phyloP scores from a whole-genome alignment of 139 green algal genomes.

The Chlamydomonas sphaeroides region DNA sequence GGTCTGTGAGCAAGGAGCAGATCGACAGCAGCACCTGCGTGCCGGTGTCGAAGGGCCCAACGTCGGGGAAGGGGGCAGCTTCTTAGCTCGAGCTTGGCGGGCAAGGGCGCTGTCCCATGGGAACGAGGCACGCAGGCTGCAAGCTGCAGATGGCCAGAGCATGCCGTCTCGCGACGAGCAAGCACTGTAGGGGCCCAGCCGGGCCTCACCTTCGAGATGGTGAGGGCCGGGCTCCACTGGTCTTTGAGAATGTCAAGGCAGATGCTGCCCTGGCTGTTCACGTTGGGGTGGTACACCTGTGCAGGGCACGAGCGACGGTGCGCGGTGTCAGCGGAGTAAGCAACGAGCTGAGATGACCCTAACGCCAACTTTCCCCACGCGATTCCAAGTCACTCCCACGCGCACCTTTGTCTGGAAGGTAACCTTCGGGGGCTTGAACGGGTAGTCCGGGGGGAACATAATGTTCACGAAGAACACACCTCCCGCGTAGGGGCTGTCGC shows the following conservation, averaged over 20 bases:
- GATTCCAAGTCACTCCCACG: background rate
- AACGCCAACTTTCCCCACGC: background rate
- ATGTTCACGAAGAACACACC: conserved; percentile 97
- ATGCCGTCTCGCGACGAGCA: no score
- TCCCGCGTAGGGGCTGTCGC: conserved; percentile 92
- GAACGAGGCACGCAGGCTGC: no score
- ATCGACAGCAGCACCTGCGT: conserved; percentile 96
- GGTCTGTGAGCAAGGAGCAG: conserved; percentile 97
- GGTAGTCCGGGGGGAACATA: conserved; percentile 85
- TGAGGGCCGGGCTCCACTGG: conserved; percentile 97
- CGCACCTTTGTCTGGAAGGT: conserved; percentile 92
- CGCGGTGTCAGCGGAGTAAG: no score
- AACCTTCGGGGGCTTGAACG: conserved; percentile 97
- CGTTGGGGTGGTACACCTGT: conserved; percentile 98
- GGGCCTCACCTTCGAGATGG: conserved; percentile 90
- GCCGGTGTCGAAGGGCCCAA: no score
- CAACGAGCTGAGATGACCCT: no score
- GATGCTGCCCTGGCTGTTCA: conserved; percentile 97
- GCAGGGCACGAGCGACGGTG: no score
- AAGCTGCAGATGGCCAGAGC: no score
- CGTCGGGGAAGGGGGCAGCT: no score
- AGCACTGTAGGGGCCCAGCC: no score
- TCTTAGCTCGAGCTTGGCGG: no score
- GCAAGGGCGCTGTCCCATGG: no score
- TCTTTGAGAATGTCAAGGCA: conserved; percentile 99